Conservation (phyloP, 73 alveolate genomes). For the Strombidium stylifer region DNA sequence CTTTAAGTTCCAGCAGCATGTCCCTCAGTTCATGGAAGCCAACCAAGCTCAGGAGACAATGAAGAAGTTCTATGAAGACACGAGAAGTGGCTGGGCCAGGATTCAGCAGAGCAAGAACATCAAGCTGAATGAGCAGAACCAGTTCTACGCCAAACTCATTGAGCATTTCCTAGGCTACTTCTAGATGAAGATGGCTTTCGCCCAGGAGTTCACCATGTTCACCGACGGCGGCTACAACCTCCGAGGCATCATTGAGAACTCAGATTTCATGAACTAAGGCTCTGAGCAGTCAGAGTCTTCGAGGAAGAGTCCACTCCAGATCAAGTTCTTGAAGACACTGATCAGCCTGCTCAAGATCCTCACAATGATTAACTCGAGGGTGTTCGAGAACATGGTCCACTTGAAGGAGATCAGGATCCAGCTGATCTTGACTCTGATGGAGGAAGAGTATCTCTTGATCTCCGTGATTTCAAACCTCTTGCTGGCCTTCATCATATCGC, state of each 20-base stretch:
- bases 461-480: conserved; percentile 8
- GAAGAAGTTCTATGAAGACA: background rate
- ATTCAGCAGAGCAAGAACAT: conserved; percentile 2
- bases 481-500: conserved; percentile 12
- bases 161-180: conserved; percentile 1
- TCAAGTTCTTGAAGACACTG: background rate
- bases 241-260: background rate
- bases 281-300: background rate
- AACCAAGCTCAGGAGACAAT: too few relatives aligned
- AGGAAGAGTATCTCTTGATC: conserved; percentile 7
- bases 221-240: too few relatives aligned
- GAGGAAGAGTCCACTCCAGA: conserved; percentile 6
- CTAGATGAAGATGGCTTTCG: too few relatives aligned
- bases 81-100: background rate
- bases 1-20: too few relatives aligned
- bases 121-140: too few relatives aligned
- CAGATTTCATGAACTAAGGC: conserved; percentile 18
- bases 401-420: conserved; percentile 3
- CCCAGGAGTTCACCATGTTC: too few relatives aligned
- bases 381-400: background rate
- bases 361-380: background rate
- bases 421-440: conserved; percentile 3
- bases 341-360: background rate
- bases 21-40: too few relatives aligned
- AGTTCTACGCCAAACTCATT: conserved; percentile 27